Evolutionary conservation across 2,329 filamentous ascomycete species (phyloP), one percentile per base, ranked within the genome.

Genomic region (Catunica adiposa): DNA sequence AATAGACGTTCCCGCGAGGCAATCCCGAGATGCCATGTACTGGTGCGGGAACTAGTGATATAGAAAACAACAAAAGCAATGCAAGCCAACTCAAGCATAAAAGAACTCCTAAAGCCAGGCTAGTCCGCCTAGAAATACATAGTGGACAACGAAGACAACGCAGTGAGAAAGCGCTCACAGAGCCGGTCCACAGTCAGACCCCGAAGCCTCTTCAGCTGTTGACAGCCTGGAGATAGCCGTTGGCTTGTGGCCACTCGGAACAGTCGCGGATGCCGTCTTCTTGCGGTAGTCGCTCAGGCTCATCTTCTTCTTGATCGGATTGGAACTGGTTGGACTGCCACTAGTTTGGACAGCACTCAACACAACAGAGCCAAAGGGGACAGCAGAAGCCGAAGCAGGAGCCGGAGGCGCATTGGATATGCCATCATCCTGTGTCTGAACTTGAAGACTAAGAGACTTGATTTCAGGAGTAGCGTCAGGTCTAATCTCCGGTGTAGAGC

Each of bases 221-320:
- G 40, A 17, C 40, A 17, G 15, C 40, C 20, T 22, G 4, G 17
- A 22, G 11, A 17, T 44, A 7, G 14, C n/a, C 40, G 40, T 15
- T 8, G 40, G 8, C 11, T 44, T 44, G 40, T 44, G 40, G 20
- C 11, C n/a, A 44, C 2, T 22, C 9, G 40, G 20, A 11, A 11
- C 40, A 44, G 15, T n/a, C 2, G 40, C 40, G 8, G 40, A 44
- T 8, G 71, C 53, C 76, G 70, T 60, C 9, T 75, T 78, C 64
- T 78, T 80, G 7, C 72, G 77, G 62, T 84, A 84, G 62, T 83
- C 80, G 62, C 79, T 83, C 1, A 83, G 65, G 60, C 78, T 83
- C 38, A 84, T 67, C 65, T 84, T 83, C 52, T 56, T 56, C 67
- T 82, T 82, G 31, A 79, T 69, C 1, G 80, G 80, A 59, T 78